Base-by-base conservation (phyloP, 345 rosid species). In the Durio zibethinus region DNA sequence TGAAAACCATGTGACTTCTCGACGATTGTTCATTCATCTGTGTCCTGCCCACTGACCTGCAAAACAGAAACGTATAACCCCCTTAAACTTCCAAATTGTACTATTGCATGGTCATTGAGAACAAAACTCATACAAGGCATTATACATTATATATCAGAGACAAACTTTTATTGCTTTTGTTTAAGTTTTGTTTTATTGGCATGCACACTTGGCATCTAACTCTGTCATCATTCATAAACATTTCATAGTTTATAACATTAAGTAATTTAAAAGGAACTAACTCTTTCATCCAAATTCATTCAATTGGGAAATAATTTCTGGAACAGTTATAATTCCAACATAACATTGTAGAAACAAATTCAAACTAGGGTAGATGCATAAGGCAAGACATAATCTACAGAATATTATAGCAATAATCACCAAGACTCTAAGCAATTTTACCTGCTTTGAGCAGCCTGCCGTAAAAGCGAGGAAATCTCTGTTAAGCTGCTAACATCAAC, bases 391-490 rank as follows among this genome's bases (percentile, higher is more conserved):
- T 25, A 45, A 45, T 16, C 12, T 45, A 20, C 20, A 25, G 38
- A 27, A n/a, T 66, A 64, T 11, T 42, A 66, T 66, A 25, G 23
- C 23, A 72, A 48, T 14, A 52, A 10, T 52, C 47, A 61, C 20
- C 12, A 69, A 12, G 12, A 47, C 7, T 43, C 12, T 47, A 47
- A 45, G 25, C 11, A 21, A 79, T 21, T 59, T 54, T 80, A 93
- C 99, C 98, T 93, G 97, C 94, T 89, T 75, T 93, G 97, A 27
- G 92, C 97, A 76, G 98, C 99, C 73, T 91, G 94, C 56, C 83
- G 84, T 23, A 93, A 85, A 73, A 96, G 95, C 4, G 86, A 87
- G 69, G 97, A 90, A 48, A 96, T 88, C 83, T 96, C 92, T 63
- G 87, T 76, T 35, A 90, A 84, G 80, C 89, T 93, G 70, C 92